A percentile compares a stretch with the other conserved stretches of the same genome.
These are phyloP conservation scores for Calonectria pseudoturangicola DNA, from an alignment of 2,329 filamentous ascomycete genomes.

Conservation along the genomic window DNA sequence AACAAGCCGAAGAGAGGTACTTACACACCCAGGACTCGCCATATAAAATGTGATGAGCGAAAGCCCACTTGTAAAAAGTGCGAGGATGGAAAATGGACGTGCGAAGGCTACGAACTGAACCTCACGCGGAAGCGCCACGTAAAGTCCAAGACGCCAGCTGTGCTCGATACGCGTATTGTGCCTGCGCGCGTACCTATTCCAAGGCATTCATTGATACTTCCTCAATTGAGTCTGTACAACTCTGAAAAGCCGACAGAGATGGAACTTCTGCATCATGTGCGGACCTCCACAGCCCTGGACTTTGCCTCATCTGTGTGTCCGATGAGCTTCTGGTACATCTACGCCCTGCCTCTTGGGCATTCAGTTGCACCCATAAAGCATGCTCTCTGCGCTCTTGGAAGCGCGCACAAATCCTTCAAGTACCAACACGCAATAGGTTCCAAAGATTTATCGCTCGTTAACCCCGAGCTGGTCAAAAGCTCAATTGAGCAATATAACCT, in stretches of 20 bases:
- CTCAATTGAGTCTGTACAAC: background rate
- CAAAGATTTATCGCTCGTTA: background rate
- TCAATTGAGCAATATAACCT: conserved; percentile 48
- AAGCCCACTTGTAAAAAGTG: conserved; percentile 2
- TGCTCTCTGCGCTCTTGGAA: conserved; percentile 28
- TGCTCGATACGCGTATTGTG: background rate
- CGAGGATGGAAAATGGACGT: conserved; percentile 6
- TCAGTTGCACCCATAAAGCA: conserved; percentile 19
- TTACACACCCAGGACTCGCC: background rate
- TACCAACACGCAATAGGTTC: background rate
- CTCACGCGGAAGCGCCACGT: background rate
- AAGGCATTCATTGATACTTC: background rate
- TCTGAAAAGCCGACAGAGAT: background rate
- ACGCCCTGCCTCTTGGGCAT: conserved; percentile 30
- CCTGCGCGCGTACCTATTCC: too few species aligned
- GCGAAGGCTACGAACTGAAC: conserved; percentile 5
- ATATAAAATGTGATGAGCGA: conserved; percentile 20
- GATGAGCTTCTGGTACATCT: conserved; percentile 14
- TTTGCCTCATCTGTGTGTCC: background rate
- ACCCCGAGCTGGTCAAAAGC: background rate
- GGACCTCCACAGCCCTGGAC: conserved; percentile 3
- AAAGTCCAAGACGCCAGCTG: background rate
- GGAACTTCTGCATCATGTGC: conserved; percentile 17
- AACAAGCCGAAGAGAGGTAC: background rate
- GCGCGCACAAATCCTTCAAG: conserved; percentile 38